Evolutionary conservation across 2,329 filamentous ascomycete species (phyloP), one percentile per base, ranked within the genome.

Genomic region (Aureobasidium mangrovei): DNA sequence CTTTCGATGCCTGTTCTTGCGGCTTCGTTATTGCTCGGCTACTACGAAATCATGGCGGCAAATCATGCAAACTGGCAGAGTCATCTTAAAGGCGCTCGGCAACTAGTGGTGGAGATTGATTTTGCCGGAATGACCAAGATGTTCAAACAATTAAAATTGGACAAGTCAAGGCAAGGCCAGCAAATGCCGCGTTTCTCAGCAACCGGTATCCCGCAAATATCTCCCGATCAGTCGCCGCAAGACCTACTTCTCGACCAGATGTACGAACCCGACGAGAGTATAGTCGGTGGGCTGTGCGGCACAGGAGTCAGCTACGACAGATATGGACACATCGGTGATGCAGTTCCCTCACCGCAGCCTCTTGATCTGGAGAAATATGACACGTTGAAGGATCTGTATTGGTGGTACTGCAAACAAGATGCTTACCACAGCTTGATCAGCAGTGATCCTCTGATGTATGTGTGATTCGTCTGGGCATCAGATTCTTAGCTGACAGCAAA

Each of bases 321-420:
- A 39, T 77, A 77, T 60, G 80, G 79, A 0, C 72, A 73, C 43
- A 67, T 82, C 52, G 58, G 59, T 28, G 54, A 31, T 18, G 42
- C 35, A 24, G 47, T 56, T 49, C 35, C 59, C 58, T 52, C 72
- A 60, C 56, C 63, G 46, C 57, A 58, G 33, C 59, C 62, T 59
- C 46, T 70, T 12, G 91, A 97, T 57, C 77, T 95, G 45, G 84
- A 88, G 58, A 83, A 80, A 39, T 95, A 87, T 63, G 86, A 93
- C 63, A 84, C 86, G 12, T 76, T 93, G 38, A 82, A 86, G 59
- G 93, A 97, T 69, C 72, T 97, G 4, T 94, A 86, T 65, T 98
- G 91, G 91, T 96, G 90, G 87, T 96, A 91, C 67, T 85, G 81
- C 62, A 95, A 95, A 69, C 93, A 96, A 75, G 93, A 97, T 67